Evolutionary conservation across 1,284 basidiomycete species (phyloP), one percentile per base, ranked within the genome.

Genomic region (Ustilago tritici): DNA sequence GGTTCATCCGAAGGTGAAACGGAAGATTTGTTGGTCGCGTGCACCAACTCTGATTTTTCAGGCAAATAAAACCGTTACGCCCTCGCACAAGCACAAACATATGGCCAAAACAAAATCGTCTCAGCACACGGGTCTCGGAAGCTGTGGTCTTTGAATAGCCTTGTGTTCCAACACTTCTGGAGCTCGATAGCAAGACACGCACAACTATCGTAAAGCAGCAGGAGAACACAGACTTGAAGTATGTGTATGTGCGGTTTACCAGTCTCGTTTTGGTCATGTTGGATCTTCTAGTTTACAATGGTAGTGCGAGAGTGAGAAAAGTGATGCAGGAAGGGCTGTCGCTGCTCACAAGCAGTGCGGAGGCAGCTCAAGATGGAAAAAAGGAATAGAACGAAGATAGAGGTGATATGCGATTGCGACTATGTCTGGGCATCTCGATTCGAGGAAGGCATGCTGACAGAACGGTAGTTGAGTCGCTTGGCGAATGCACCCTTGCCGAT

Each of bases 401-500:
- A 15, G 2, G 31, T n/a, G 9, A 11, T 9, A 3, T 41, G 10
- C 7, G 11, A 34, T n/a, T 6, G 17, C 31, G 4, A 17, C 17
- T 31, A 63, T 12, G 61, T 56, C 32, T 38, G 43, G 41, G 53
- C 50, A 17, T 47, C 56, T 47, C 36, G 52, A 2, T 34, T 54
- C 7, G 63, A 31, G 32, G 15, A 50, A 12, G 73, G 73, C 50
- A 76, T 70, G 19, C 64, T 23, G 14, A 65, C 61, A 40, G 66
- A 67, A 53, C 76, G 76, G 35, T 74, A 78, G 65, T 74, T 69
- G 60, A 74, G 72, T 34, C 83, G 69, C 70, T 80, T 82, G 3
- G 84, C 84, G 61, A 82, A 85, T 2, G 70, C 71, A 32, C 84
- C 84, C 66, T 84, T 84, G 28, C 79, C 79, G 31, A 85, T 70